Evolutionary conservation across 495 filamentous ascomycete genomes (phyloP).

Genomic region (Podospora appendiculata): DNA sequence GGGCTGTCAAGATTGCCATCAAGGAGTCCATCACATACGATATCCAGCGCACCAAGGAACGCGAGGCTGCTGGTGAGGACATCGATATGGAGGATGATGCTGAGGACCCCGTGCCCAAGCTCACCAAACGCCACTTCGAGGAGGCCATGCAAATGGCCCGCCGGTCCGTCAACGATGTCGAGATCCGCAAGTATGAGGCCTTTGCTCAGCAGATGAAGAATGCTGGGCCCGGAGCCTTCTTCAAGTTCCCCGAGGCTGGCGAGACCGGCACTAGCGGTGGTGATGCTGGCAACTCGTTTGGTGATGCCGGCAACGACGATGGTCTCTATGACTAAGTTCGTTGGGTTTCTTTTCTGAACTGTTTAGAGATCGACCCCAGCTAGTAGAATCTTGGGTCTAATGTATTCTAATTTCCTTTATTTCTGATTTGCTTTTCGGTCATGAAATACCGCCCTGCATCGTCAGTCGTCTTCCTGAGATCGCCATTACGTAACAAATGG

Average conservation of each 20-base stretch:
- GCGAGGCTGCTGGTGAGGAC: conserved; percentile 75
- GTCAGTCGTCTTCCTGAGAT: background rate
- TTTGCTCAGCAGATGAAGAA: conserved; percentile 99
- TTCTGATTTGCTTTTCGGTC: background rate
- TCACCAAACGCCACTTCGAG: conserved; percentile 95
- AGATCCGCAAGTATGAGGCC: conserved; percentile 95
- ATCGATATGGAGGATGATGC: conserved; percentile 72
- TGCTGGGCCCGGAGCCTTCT: conserved; percentile 85
- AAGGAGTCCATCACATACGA: conserved; percentile 90
- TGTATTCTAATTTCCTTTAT: conserved; percentile 13
- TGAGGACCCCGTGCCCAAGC: conserved; percentile 93
- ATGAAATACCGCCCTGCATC: background rate
- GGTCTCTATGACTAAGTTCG: conserved; percentile 61
- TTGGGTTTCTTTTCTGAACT: background rate
- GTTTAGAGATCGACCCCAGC: conserved; percentile 2
- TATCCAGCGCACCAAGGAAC: conserved; percentile 81
- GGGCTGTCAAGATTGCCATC: conserved; percentile 98
- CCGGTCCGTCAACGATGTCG: conserved; percentile 89
- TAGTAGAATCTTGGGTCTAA: conserved; percentile 4
- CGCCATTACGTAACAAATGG: too few relatives aligned
- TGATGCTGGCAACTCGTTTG: conserved; percentile 56
- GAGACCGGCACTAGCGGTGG: conserved; percentile 45
- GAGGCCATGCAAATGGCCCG: conserved; percentile 94
- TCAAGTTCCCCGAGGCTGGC: conserved; percentile 83
- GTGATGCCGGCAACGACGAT: conserved; percentile 79